Percentiles rank a stretch among this genome's conserved stretches.
phyloP scores from a whole-genome alignment of 2,329 filamentous ascomycete species.

The Paecilomyces sp. region DNA sequence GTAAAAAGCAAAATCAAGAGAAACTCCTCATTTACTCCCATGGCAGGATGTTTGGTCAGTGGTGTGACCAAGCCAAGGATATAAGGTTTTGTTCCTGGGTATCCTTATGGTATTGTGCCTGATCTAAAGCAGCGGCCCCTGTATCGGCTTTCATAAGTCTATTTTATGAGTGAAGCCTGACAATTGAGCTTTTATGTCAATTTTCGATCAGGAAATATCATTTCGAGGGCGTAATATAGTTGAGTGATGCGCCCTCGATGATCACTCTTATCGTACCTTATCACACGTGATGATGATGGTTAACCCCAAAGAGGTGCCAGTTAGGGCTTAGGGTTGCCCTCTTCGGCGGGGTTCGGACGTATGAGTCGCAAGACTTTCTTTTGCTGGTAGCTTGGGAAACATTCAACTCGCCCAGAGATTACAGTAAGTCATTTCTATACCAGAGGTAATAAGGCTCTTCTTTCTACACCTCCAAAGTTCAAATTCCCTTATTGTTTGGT shows the following conservation, averaged over 20 bases:
- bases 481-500: neutral
- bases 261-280: neutral
- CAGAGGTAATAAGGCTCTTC: neutral
- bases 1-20: too few relatives aligned
- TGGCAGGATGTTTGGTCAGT: neutral
- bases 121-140: too few relatives aligned
- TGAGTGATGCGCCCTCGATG: too few relatives aligned
- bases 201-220: too few relatives aligned
- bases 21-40: neutral
- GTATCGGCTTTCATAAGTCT: too few relatives aligned
- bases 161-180: too few relatives aligned
- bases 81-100: neutral
- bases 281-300: neutral
- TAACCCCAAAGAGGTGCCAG: conserved; percentile 13
- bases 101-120: neutral
- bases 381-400: conserved; percentile 2
- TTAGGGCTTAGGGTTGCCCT: conserved; percentile 26
- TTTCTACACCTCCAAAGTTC: neutral
- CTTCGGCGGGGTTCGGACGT: conserved; percentile 23
- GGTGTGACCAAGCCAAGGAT: neutral
- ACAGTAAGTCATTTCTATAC: neutral
- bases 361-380: conserved; percentile 1
- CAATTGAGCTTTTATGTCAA: too few relatives aligned
- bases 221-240: too few relatives aligned
- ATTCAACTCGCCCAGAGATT: neutral